Evolutionary conservation across 139 green algal genomes (phyloP).

Genomic region (Coelastrella sp.): DNA sequence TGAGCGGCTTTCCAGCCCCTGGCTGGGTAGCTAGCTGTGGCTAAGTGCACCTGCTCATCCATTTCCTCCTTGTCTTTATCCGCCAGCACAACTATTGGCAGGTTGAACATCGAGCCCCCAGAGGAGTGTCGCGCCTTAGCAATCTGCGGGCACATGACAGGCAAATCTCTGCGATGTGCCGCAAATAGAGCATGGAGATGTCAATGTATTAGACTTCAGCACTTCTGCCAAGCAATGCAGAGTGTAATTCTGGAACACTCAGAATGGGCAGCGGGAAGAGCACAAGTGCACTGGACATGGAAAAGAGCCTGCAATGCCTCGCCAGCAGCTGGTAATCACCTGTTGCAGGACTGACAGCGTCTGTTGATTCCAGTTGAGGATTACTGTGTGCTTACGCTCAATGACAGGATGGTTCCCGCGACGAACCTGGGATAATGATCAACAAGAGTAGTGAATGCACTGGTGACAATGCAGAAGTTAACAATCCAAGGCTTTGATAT

Average conservation of each 20-base stretch:
- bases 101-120: constrained; percentile 28
- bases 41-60: constrained; percentile 32
- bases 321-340: not conserved
- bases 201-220: no score
- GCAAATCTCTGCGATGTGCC: not conserved
- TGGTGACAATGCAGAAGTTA: no score
- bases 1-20: no score
- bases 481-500: no score
- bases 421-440: not conserved
- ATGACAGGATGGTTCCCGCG: constrained; percentile 38
- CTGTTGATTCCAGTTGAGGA: constrained; percentile 59
- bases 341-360: constrained; percentile 43
- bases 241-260: no score
- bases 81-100: constrained; percentile 60
- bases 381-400: constrained; percentile 56
- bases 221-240: no score
- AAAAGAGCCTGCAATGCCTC: no score
- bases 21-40: no score
- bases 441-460: no score
- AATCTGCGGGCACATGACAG: constrained; percentile 49
- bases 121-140: constrained; percentile 27
- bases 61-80: constrained; percentile 54
- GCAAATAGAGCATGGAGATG: no score
- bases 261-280: no score
- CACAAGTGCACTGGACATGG: no score